Base-by-base conservation (phyloP, 805 yeast species). In the Nakazawaea ambrosiae region DNA sequence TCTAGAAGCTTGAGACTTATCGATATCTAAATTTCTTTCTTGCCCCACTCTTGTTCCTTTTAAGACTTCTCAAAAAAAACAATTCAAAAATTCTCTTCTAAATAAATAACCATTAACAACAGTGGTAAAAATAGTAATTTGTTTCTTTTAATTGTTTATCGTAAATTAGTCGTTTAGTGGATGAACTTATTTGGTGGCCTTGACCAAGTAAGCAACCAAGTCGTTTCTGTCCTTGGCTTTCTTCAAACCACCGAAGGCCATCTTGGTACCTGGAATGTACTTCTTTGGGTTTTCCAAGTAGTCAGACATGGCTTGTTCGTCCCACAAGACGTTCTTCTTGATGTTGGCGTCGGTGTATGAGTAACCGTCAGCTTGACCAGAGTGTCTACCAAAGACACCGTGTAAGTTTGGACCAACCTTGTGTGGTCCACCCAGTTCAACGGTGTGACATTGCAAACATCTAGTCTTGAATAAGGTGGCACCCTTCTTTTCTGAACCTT, bases 191-290 rank as follows among this genome's bases (percentile, higher is more conserved):
- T 73, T 72, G 48, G 66, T 49, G 42, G 80, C 79, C 42, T 57
- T 54, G 29, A 55, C 58, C 63, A 90, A 75, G 83, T 87, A 90
- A 56, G 97, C 78, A 59, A 90, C 70, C 66, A 92, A 73, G 66
- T 92, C 97, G 73, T 86, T 85, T 81, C 97, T 87, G 77, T 92
- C 98, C 82, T 88, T 90, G 50, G 88, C 81, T 79, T 92, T 92
- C 89, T 92, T 92, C 70, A 92, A 79, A 74, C 98, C 98, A 73
- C 96, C 98, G 58, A 90, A 92, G 50, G 98, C 97, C 98, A 92
- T 92, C 84, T 92, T 92, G 75, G 97, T 92, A 68, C 98, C 98
- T 64, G 98, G 98, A 55, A 92, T 88, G 77, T 88, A 92, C 75
- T 92, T 92, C 94, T 92, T 92, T 73, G 98, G 98, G 85, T 92